Conservation (phyloP, 78 protist genomes). For the Anaeramoeba flamelloides region DNA sequence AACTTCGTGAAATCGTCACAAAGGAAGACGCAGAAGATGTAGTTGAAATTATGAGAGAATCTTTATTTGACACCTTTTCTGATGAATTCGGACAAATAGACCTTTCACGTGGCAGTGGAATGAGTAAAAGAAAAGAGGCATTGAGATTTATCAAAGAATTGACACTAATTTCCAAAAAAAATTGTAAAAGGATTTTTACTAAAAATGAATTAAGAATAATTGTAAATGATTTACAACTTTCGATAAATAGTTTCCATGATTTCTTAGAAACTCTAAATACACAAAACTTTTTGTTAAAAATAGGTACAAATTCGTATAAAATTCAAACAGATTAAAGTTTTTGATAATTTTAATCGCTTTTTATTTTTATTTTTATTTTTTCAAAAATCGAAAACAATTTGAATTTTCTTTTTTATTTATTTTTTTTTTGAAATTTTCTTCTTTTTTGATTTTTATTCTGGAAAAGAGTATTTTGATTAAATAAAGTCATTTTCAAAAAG, state of each 20-base stretch:
- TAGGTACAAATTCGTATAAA: background rate
- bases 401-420: too few relatives aligned
- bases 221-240: background rate
- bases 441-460: too few relatives aligned
- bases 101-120: background rate
- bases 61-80: conserved; percentile 11
- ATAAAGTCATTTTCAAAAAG: too few relatives aligned
- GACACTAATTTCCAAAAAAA: background rate
- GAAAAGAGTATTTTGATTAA: too few relatives aligned
- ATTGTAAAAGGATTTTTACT: background rate
- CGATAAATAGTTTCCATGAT: background rate
- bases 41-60: conserved; percentile 10
- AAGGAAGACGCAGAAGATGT: conserved; percentile 31
- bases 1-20: conserved; percentile 62
- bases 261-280: background rate
- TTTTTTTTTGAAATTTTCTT: too few relatives aligned
- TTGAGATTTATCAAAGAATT: background rate
- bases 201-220: background rate
- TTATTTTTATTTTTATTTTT: too few relatives aligned
- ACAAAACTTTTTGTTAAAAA: background rate
- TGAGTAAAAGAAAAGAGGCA: background rate
- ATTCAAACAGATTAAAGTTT: too few relatives aligned
- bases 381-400: too few relatives aligned
- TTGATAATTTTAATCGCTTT: too few relatives aligned
- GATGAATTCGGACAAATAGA: conserved; percentile 18